Conservation (phyloP, 2,329 filamentous ascomycete genomes). For the Penicillium verrucosum region DNA sequence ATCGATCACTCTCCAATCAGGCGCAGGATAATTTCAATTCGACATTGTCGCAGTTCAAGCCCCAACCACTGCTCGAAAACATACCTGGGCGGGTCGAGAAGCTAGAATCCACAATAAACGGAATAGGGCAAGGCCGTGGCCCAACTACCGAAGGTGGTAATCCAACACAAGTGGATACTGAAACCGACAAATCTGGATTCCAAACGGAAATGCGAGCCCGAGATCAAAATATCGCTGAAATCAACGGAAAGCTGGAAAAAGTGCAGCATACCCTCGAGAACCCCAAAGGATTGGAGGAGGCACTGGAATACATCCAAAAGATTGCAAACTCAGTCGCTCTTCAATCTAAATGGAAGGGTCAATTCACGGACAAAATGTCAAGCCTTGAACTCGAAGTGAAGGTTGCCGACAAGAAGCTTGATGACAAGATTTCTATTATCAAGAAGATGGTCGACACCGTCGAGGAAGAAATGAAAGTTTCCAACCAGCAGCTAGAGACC, state of each 20-base stretch:
- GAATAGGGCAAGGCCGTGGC: neutral
- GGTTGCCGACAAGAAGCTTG: neutral
- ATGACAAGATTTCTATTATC: neutral
- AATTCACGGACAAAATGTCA: neutral
- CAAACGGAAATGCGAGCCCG: neutral
- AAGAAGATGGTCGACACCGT: neutral
- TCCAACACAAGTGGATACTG: neutral
- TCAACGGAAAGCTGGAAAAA: neutral
- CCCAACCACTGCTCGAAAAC: neutral
- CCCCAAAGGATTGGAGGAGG: neutral
- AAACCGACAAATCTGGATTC: neutral
- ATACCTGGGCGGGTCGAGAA: conserved; percentile 11
- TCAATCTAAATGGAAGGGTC: neutral
- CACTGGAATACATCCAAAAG: neutral
- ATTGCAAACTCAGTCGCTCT: neutral
- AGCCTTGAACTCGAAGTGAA: neutral
- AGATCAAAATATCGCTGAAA: neutral
- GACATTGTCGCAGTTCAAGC: neutral
- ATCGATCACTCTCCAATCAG: neutral
- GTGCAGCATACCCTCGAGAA: neutral
- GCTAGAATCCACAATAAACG: conserved; percentile 17
- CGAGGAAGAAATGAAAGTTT: neutral
- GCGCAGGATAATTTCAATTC: neutral
- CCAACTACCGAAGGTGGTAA: neutral
- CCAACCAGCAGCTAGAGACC: neutral